Percentiles rank a stretch among this genome's conserved stretches.
Evolutionary conservation across 169 alveolate genomes (phyloP).

Genomic region (Perkinsus olseni): DNA sequence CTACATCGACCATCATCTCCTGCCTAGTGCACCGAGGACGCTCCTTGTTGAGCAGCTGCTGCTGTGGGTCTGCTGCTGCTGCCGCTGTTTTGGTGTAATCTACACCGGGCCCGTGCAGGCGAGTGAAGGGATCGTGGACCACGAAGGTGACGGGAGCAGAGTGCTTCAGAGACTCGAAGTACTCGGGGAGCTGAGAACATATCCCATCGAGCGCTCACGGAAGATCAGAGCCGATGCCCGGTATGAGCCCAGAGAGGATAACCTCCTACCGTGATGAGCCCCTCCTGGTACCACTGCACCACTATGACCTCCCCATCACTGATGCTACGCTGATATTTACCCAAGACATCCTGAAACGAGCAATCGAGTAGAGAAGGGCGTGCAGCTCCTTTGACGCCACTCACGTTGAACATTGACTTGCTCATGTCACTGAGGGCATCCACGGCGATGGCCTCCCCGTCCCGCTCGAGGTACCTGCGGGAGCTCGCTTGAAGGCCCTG

Average conservation of each 20-base stretch:
- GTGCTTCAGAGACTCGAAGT: neutral
- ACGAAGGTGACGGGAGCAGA: neutral
- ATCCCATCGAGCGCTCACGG: neutral
- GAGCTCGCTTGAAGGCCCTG: neutral
- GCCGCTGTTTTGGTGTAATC: neutral
- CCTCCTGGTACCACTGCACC: neutral
- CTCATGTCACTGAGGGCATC: neutral
- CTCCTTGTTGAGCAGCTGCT: no score
- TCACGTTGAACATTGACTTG: neutral
- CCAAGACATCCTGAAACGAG: neutral
- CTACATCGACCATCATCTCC: neutral
- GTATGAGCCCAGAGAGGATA: no score
- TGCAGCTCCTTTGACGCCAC: neutral
- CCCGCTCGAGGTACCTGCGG: neutral
- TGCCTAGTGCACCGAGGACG: neutral
- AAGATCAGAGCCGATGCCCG: neutral
- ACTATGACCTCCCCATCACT: neutral
- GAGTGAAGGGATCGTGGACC: neutral
- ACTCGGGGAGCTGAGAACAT: neutral
- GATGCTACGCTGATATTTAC: neutral
- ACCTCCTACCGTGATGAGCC: neutral
- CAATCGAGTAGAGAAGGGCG: neutral
- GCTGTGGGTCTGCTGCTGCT: no score
- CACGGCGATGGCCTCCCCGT: neutral
- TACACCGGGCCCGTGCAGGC: neutral